Evolutionary conservation across 176 grass and related monocot genomes (phyloP).

Genomic region (Dactylis glomerata): DNA sequence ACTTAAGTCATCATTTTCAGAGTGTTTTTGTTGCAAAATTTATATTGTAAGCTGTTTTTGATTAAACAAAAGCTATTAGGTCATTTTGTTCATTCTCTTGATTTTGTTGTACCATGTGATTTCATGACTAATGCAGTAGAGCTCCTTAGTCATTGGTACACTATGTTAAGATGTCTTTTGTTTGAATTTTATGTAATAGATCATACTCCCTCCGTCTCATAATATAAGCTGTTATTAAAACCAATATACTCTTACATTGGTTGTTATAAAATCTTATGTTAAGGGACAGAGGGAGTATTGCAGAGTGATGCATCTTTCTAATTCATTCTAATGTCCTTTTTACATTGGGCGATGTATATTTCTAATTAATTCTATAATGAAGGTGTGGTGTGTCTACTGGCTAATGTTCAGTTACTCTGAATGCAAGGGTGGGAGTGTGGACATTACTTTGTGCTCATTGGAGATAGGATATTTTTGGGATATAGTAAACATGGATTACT

Average conservation of each 20-base stretch:
- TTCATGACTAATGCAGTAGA: constrained; percentile 3
- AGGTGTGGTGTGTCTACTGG: not conserved
- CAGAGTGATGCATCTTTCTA: not conserved
- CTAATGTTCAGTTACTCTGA: constrained; percentile 18
- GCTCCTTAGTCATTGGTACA: not conserved
- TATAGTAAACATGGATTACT: not conserved
- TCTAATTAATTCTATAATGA: not conserved
- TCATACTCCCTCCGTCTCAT: too few relatives aligned
- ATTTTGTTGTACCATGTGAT: not conserved
- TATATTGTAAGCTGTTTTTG: constrained; percentile 2
- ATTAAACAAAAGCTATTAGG: not conserved
- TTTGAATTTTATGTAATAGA: constrained; percentile 1
- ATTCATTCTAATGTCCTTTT: not conserved
- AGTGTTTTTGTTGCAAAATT: constrained; percentile 10
- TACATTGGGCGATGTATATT: not conserved
- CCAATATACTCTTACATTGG: too few relatives aligned
- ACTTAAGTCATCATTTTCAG: not conserved
- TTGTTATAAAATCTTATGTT: too few relatives aligned
- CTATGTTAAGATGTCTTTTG: not conserved
- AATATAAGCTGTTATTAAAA: too few relatives aligned
- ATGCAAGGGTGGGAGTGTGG: not conserved
- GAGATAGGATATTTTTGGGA: not conserved
- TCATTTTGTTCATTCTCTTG: not conserved
- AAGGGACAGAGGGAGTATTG: not conserved
- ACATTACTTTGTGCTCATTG: not conserved